These are phyloP conservation scores for Aspergillus neotritici DNA, from an alignment of 2,329 filamentous ascomycete species.

Conservation along the genomic window DNA sequence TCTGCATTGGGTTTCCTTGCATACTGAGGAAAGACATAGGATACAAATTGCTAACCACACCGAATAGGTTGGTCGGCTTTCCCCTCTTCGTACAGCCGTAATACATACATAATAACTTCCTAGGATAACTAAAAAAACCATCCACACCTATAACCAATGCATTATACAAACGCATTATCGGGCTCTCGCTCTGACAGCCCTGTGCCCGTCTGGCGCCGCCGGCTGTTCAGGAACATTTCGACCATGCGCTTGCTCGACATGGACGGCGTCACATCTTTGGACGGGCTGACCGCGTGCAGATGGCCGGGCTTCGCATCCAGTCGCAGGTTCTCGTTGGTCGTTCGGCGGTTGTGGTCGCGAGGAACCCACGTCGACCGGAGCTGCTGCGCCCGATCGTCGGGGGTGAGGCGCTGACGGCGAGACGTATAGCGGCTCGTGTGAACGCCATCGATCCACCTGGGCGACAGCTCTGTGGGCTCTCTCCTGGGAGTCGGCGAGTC, in stretches of 20 bases:
- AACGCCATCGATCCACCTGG: conserved; percentile 17
- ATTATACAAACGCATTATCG: conserved; percentile 26
- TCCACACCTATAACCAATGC: not conserved
- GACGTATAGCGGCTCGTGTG: conserved; percentile 20
- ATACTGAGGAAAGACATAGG: too few relatives aligned
- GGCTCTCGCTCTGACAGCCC: conserved; percentile 12
- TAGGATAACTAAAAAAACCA: not conserved
- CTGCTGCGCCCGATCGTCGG: conserved; percentile 18
- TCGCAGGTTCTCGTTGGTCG: conserved; percentile 29
- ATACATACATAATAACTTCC: not conserved
- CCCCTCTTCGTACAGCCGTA: too few relatives aligned
- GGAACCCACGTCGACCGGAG: conserved; percentile 25
- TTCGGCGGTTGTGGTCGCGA: conserved; percentile 12
- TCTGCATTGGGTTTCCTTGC: too few relatives aligned
- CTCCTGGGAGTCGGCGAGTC: conserved; percentile 31
- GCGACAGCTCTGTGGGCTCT: conserved; percentile 9
- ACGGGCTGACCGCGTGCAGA: conserved; percentile 12
- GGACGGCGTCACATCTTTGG: conserved; percentile 19
- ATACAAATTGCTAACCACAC: too few relatives aligned
- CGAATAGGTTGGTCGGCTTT: too few relatives aligned
- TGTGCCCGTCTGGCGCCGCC: conserved; percentile 21
- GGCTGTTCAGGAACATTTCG: conserved; percentile 32
- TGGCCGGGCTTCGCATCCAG: conserved; percentile 13
- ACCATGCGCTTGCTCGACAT: conserved; percentile 36
- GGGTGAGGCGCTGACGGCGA: conserved; percentile 14